Percentiles rank a stretch among this genome's conserved stretches.
phyloP scores from a whole-genome alignment of 495 filamentous ascomycete species.

The Hapsidospora chrysogenum region DNA sequence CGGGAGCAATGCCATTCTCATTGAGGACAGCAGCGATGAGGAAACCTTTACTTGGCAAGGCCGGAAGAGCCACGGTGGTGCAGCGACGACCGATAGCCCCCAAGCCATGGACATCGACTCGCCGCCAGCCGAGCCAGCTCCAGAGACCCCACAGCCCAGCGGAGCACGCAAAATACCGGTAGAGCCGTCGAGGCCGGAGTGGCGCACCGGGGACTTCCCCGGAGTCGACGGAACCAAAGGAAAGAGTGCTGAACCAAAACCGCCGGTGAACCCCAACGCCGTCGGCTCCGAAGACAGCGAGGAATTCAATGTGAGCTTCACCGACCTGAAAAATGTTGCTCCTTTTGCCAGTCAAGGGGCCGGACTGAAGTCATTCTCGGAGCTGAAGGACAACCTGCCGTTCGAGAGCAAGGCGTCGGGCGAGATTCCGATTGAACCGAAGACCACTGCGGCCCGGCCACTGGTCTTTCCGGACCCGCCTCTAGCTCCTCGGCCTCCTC shows the following conservation, averaged over 20 bases:
- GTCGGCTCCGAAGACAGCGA: slow-evolving; percentile 26
- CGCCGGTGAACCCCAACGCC: slow-evolving; percentile 7
- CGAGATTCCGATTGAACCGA: slow-evolving; percentile 15
- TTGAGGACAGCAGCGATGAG: slow-evolving; percentile 21
- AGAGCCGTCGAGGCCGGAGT: slow-evolving; percentile 31
- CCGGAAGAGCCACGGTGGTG: too few relatives aligned
- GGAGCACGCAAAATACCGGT: slow-evolving; percentile 24
- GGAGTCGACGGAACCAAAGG: slow-evolving; percentile 14
- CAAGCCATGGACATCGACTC: slow-evolving; percentile 42
- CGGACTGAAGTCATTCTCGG: slow-evolving; percentile 46
- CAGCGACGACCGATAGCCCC: slow-evolving; percentile 14
- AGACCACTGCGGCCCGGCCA: slow-evolving; percentile 11
- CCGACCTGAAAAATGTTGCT: slow-evolving; percentile 46
- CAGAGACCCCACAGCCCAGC: slow-evolving; percentile 8
- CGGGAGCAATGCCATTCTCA: slow-evolving; percentile 23
- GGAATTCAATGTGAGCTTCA: slow-evolving; percentile 37
- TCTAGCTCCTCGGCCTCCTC: slow-evolving; percentile 28
- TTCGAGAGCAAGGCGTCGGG: slow-evolving; percentile 49
- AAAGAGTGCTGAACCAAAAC: slow-evolving; percentile 7
- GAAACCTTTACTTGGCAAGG: slow-evolving; percentile 8
- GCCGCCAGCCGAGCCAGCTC: slow-evolving; percentile 13
- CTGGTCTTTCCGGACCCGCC: slow-evolving; percentile 48
- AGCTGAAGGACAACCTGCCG: slow-evolving; percentile 50
- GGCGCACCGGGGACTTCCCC: slow-evolving; percentile 25
- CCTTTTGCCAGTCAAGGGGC: slow-evolving; percentile 37